Evolutionary conservation across 2,329 filamentous ascomycete genomes (phyloP).

Genomic region (Beauveria caledonica): DNA sequence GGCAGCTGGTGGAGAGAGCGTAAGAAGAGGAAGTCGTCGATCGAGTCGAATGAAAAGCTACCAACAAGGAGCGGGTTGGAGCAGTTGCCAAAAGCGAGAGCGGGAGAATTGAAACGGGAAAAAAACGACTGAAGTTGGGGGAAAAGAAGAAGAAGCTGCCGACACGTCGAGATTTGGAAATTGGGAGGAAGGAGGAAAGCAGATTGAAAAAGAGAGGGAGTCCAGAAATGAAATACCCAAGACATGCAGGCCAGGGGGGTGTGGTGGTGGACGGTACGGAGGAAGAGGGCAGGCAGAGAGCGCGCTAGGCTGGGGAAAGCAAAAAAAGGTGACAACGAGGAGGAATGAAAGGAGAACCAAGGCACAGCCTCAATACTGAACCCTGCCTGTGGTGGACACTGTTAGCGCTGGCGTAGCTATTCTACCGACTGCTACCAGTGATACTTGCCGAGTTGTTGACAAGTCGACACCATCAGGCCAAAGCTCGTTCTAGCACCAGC

Average conservation of each 20-base stretch:
- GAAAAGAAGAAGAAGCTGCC: slow-evolving; percentile 12
- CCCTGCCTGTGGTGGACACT: neutral
- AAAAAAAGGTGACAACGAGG: neutral
- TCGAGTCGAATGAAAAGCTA: slow-evolving; percentile 16
- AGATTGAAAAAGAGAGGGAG: slow-evolving; percentile 13
- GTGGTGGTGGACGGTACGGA: neutral
- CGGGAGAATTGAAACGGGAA: slow-evolving; percentile 5
- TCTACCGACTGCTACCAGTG: neutral
- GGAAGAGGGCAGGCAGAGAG: neutral
- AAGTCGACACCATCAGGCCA: no score
- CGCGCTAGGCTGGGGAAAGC: neutral
- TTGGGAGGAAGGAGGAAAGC: slow-evolving; percentile 5
- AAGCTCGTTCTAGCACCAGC: no score
- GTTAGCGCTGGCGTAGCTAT: neutral
- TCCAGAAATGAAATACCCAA: slow-evolving; percentile 5
- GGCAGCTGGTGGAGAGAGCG: slow-evolving; percentile 15
- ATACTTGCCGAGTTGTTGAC: neutral
- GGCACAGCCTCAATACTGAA: slow-evolving; percentile 4
- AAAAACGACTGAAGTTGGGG: slow-evolving; percentile 15
- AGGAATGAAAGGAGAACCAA: slow-evolving; percentile 5
- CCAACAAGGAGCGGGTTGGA: slow-evolving; percentile 32
- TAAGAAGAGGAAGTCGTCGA: slow-evolving; percentile 13
- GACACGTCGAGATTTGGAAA: slow-evolving; percentile 12
- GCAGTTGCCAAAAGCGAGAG: slow-evolving; percentile 10
- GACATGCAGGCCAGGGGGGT: neutral